A percentile compares a stretch with the other conserved stretches of the same genome.
phyloP scores from a whole-genome alignment of 805 yeast species.

The Brettanomyces sp. region DNA sequence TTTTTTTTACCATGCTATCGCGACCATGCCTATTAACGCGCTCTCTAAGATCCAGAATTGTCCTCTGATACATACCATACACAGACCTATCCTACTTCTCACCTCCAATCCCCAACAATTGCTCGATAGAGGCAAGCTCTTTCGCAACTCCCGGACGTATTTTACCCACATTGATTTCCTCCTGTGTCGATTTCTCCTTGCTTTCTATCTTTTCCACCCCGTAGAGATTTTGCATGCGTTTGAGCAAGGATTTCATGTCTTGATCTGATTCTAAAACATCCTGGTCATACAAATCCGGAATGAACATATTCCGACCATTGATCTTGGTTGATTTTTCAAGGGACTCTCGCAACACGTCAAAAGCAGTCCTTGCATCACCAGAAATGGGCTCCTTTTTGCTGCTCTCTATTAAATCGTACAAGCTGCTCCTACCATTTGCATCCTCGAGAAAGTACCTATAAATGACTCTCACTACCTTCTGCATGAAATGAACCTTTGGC shows the following conservation, averaged over 20 bases:
- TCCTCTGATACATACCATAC: too few relatives aligned
- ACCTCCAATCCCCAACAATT: background rate
- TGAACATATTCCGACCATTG: conserved; percentile 2
- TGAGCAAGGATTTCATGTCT: background rate
- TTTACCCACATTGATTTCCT: background rate
- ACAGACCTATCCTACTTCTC: too few relatives aligned
- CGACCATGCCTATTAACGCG: too few relatives aligned
- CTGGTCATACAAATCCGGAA: conserved; percentile 7
- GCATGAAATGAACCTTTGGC: conserved; percentile 12
- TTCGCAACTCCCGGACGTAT: background rate
- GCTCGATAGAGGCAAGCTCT: conserved; percentile 1
- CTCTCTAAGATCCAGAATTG: too few relatives aligned
- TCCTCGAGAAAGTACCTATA: conserved; percentile 4
- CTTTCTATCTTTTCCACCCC: conserved; percentile 3
- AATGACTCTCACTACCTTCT: conserved; percentile 4
- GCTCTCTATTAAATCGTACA: conserved; percentile 7
- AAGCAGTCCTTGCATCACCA: background rate
- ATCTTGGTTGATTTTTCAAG: background rate
- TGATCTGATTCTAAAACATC: background rate
- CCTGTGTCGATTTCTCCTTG: background rate
- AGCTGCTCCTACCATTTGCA: conserved; percentile 3
- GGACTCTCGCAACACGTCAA: conserved; percentile 4
- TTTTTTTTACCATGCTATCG: too few relatives aligned
- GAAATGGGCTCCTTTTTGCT: background rate
- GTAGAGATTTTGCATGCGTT: conserved; percentile 2